These are phyloP conservation scores for Elsinoe fawcettii DNA, from an alignment of 2,329 filamentous ascomycete species.

Conservation along the genomic window DNA sequence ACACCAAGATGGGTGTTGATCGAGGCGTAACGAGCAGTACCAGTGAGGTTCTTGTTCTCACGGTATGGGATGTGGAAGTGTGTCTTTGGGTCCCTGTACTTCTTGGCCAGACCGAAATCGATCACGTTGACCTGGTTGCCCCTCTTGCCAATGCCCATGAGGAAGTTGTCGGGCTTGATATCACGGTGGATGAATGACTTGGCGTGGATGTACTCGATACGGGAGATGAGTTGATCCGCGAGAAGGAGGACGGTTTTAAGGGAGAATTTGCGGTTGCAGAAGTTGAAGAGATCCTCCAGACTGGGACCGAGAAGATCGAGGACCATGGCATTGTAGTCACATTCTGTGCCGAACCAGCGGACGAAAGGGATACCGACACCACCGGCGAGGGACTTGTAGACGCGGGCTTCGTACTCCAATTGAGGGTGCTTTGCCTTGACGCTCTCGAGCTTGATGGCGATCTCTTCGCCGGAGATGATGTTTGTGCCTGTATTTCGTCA, in stretches of 20 bases:
- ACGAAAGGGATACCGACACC: slow-evolving; percentile 98
- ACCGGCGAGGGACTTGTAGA: slow-evolving; percentile 81
- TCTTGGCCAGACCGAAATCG: slow-evolving; percentile 98
- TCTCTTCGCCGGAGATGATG: slow-evolving; percentile 98
- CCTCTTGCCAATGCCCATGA: slow-evolving; percentile 98
- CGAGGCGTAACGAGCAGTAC: slow-evolving; percentile 94
- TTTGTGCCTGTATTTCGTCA: slow-evolving; percentile 63
- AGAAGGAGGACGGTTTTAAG: slow-evolving; percentile 95
- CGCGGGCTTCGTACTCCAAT: slow-evolving; percentile 95
- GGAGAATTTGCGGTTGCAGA: slow-evolving; percentile 99
- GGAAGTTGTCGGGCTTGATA: slow-evolving; percentile 99
- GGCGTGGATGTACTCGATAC: slow-evolving; percentile 99
- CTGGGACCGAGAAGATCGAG: slow-evolving; percentile 92
- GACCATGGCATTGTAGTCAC: slow-evolving; percentile 99
- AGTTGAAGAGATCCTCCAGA: slow-evolving; percentile 98
- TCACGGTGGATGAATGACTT: slow-evolving; percentile 99
- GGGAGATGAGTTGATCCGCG: slow-evolving; percentile 96
- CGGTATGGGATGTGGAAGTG: slow-evolving; percentile 99
- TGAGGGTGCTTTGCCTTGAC: slow-evolving; percentile 99
- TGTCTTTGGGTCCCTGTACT: slow-evolving; percentile 98
- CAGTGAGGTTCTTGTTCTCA: slow-evolving; percentile 99
- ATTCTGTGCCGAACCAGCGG: slow-evolving; percentile 98
- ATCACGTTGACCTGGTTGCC: slow-evolving; percentile 99
- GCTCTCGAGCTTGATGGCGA: slow-evolving; percentile 98
- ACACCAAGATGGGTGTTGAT: slow-evolving; percentile 99